Conservation (phyloP, 75 land plant species). For the Isoetes taiwanensis region DNA sequence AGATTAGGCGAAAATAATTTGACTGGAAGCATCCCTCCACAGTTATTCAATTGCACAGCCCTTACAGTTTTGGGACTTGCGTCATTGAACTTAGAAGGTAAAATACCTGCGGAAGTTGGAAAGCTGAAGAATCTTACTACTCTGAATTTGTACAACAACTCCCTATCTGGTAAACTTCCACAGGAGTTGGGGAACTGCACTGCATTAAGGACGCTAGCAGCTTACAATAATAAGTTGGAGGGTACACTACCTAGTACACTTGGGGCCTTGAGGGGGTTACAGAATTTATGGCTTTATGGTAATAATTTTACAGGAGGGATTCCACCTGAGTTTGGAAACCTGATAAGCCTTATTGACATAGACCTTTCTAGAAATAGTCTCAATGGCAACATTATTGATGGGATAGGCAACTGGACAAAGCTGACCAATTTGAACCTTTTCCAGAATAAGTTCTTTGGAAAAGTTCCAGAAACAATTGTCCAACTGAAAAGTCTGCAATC, state of each 20-base stretch:
- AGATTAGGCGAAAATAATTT: constrained; percentile 53
- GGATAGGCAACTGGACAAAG: constrained; percentile 26
- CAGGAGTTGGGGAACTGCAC: constrained; percentile 29
- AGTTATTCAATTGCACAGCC: constrained; percentile 21
- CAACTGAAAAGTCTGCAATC: constrained; percentile 24
- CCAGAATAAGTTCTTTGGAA: constrained; percentile 31
- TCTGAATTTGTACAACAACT: constrained; percentile 33
- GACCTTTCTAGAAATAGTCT: constrained; percentile 12
- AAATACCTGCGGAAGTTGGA: constrained; percentile 38
- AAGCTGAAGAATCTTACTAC: constrained; percentile 29
- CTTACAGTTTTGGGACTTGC: constrained; percentile 44
- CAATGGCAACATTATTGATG: constrained; percentile 33
- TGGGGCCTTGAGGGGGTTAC: constrained; percentile 38
- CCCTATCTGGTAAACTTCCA: constrained; percentile 37
- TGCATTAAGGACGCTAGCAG: constrained; percentile 32
- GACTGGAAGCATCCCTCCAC: constrained; percentile 37
- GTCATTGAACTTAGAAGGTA: constrained; percentile 31
- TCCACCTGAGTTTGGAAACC: constrained; percentile 33
- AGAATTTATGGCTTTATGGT: constrained; percentile 39
- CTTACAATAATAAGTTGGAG: constrained; percentile 39
- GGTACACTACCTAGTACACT: constrained; percentile 53
- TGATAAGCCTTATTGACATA: constrained; percentile 18
- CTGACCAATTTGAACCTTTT: constrained; percentile 40
- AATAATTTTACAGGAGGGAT: constrained; percentile 33
- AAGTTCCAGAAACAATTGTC: constrained; percentile 37